These are phyloP conservation scores for Scheffersomyces lignosus DNA, from an alignment of 805 yeast species.

Conservation along the genomic window DNA sequence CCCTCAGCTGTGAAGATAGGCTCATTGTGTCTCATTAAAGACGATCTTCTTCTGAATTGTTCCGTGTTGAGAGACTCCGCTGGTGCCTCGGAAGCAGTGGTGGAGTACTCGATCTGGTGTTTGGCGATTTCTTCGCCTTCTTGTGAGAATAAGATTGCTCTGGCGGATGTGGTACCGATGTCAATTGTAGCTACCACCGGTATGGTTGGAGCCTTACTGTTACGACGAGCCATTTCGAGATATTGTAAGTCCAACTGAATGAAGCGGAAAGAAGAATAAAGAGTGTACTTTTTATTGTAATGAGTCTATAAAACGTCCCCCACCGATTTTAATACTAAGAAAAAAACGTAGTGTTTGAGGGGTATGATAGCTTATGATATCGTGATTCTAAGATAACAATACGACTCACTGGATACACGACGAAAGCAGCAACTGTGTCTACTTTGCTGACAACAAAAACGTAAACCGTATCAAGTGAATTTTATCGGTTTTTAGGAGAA, in stretches of 20 bases:
- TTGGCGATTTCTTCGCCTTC: conserved; percentile 79
- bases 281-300: background rate
- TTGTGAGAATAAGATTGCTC: conserved; percentile 77
- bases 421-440: no score
- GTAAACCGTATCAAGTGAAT: no score
- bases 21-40: conserved; percentile 45
- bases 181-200: conserved; percentile 71
- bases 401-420: no score
- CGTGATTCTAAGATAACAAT: no score
- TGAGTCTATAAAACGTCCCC: background rate
- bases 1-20: conserved; percentile 76
- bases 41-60: conserved; percentile 46
- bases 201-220: conserved; percentile 38
- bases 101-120: conserved; percentile 86
- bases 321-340: background rate
- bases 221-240: conserved; percentile 41
- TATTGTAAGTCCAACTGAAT: background rate
- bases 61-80: conserved; percentile 41
- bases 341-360: background rate
- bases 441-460: no score
- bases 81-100: conserved; percentile 62
- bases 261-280: background rate
- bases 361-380: no score
- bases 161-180: conserved; percentile 89
- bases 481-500: no score